These are phyloP conservation scores for Arxiozyma bovina DNA, from an alignment of 1,139 yeast species.

Conservation along the genomic window DNA sequence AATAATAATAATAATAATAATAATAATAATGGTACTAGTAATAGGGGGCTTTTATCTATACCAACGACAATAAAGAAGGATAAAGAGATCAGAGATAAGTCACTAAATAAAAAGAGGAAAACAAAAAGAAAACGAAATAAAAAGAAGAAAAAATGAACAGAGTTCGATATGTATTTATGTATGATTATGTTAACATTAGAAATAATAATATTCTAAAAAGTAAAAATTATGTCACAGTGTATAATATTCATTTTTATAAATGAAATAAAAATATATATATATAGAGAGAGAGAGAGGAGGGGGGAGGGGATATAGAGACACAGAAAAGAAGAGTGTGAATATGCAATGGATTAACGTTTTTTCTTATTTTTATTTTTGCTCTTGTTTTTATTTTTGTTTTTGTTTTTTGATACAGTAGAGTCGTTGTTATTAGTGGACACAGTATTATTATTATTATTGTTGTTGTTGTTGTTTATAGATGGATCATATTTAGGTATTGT, in stretches of 20 bases:
- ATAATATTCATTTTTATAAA: no score
- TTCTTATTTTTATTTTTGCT: constrained; percentile 22
- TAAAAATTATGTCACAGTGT: no score
- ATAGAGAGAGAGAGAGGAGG: background rate
- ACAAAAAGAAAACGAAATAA: constrained; percentile 4
- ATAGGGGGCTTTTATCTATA: background rate
- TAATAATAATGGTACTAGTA: background rate
- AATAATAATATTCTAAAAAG: background rate
- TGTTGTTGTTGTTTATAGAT: background rate
- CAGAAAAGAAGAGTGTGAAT: background rate
- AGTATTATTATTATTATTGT: background rate
- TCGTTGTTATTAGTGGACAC: background rate
- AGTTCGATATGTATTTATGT: no score
- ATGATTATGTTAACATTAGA: background rate
- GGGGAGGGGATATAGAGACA: background rate
- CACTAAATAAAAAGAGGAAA: constrained; percentile 16
- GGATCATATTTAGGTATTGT: constrained; percentile 24
- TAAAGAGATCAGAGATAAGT: constrained; percentile 19
- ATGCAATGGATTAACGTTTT: constrained; percentile 11
- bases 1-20: background rate
- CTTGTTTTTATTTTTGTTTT: constrained; percentile 6
- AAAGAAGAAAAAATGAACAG: background rate
- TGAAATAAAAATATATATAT: background rate
- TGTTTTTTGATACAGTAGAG: background rate
- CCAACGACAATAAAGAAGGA: constrained; percentile 2